Evolutionary conservation across 179 eudicot species (phyloP), one percentile per base, ranked within the genome.

Genomic region (Silene noctiflora): DNA sequence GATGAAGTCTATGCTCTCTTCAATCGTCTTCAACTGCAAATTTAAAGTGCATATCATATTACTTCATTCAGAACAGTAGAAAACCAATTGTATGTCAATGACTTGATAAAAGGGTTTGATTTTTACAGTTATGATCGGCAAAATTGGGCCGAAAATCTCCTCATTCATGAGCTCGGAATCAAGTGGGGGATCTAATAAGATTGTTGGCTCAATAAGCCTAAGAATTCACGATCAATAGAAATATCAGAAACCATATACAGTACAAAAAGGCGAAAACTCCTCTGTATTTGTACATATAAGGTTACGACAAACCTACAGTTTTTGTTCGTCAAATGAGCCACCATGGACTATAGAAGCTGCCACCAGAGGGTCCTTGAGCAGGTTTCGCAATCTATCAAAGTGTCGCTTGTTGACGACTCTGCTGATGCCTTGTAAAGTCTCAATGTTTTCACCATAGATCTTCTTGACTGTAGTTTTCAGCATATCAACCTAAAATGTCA

Each of bases 131-230:
- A 95, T 88, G 25, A 95, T 93, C 0, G 99, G 99, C 73, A 95
- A 87, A 85, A 95, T 84, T 10, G 99, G 99, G 68, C 99, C 99
- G 70, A 95, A 95, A 71, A 95, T 93, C 84, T 95, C 99, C 60
- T 93, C 99, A 0, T 89, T 86, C 99, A 95, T 95, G 83, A 95
- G 81, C 70, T 79, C 93, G 31, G 97, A 74, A 82, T 93, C 91
- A 21, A 89, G 84, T 1, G 99, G 98, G 44, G 99, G 99, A 87
- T 95, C 84, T 75, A 95, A 51, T 80, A 95, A 80, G 79, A 95
- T 88, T 2, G 98, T 95, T 24, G 97, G 99, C 83, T 91, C 93
- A n/a, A 95, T 88, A 4, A 84, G 75, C 92, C 97, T 93, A 80
- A n/a, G 65, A 74, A 39, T 6, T 25, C 22, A 33, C 0, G 7